Percentiles rank a stretch among this genome's conserved stretches.
These are phyloP conservation scores for Cryphonectria naterciae DNA, from an alignment of 2,329 filamentous ascomycete genomes.

Conservation along the genomic window DNA sequence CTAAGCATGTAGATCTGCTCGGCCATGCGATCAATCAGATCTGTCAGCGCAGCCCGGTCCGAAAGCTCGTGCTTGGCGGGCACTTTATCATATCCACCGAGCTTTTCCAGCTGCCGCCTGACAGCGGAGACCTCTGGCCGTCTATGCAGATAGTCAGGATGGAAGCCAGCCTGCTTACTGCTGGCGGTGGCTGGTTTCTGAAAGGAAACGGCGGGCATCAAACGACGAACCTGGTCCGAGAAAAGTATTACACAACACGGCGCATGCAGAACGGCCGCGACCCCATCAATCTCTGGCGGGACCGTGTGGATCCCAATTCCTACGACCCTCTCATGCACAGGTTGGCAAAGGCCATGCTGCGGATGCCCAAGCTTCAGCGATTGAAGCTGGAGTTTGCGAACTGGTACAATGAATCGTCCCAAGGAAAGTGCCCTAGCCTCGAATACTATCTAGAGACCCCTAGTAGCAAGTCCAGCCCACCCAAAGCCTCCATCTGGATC, in stretches of 20 bases:
- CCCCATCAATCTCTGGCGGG: background rate
- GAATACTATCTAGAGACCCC: background rate
- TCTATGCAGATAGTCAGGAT: background rate
- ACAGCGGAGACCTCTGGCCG: background rate
- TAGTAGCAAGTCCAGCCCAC: background rate
- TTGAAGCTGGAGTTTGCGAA: background rate
- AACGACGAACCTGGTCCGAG: background rate
- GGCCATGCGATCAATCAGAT: background rate
- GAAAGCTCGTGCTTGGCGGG: background rate
- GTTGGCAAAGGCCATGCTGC: background rate
- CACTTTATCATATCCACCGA: background rate
- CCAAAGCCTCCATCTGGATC: background rate
- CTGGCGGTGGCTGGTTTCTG: background rate
- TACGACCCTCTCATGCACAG: background rate
- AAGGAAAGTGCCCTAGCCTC: background rate
- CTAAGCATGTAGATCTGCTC: background rate
- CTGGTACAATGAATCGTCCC: background rate
- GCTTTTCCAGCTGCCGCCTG: background rate
- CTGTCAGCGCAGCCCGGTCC: background rate
- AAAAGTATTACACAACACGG: background rate
- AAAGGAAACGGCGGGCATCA: background rate
- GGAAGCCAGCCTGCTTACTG: background rate
- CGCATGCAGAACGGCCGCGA: background rate
- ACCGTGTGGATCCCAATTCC: background rate
- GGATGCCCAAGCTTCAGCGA: slow-evolving; percentile 1